Evolutionary conservation across 2,329 filamentous ascomycete species (phyloP).

Genomic region (Dactylellina leptospora): DNA sequence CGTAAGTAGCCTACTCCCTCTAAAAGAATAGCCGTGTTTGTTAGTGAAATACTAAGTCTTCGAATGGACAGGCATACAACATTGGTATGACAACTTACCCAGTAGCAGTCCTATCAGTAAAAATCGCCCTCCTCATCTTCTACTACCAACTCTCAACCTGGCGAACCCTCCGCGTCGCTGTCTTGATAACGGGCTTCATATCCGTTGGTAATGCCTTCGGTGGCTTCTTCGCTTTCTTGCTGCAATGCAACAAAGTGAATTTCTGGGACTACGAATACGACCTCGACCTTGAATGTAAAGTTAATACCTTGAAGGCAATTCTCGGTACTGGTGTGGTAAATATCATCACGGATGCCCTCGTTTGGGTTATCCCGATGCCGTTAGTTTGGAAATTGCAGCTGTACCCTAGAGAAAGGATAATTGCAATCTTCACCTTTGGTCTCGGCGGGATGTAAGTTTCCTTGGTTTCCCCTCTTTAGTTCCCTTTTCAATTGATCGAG

Average conservation of each 20-base stretch:
- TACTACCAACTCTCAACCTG: conserved; percentile 41
- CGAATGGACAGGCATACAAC: conserved; percentile 16
- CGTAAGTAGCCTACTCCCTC: conserved; percentile 2
- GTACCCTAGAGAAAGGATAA: conserved; percentile 31
- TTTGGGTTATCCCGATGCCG: conserved; percentile 47
- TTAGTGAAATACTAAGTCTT: background rate
- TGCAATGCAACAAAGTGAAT: conserved; percentile 26
- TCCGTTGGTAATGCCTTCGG: conserved; percentile 22
- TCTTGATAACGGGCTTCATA: conserved; percentile 28
- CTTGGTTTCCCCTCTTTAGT: too few relatives aligned
- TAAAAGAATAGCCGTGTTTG: background rate
- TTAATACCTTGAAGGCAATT: conserved; percentile 29
- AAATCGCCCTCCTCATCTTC: conserved; percentile 27
- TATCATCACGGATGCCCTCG: conserved; percentile 34
- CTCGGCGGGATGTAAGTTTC: conserved; percentile 33
- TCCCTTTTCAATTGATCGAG: too few relatives aligned
- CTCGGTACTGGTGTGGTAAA: conserved; percentile 37
- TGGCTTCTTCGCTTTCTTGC: conserved; percentile 33
- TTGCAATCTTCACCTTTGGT: conserved; percentile 32
- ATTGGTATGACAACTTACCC: conserved; percentile 38
- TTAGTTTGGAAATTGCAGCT: conserved; percentile 37
- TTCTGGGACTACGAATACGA: conserved; percentile 39
- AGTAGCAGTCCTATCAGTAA: conserved; percentile 25
- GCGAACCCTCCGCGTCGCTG: conserved; percentile 18
- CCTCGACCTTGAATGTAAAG: conserved; percentile 16